These are phyloP conservation scores for Euphrasia arctica DNA, from an alignment of 305 asterid species.

Conservation along the genomic window DNA sequence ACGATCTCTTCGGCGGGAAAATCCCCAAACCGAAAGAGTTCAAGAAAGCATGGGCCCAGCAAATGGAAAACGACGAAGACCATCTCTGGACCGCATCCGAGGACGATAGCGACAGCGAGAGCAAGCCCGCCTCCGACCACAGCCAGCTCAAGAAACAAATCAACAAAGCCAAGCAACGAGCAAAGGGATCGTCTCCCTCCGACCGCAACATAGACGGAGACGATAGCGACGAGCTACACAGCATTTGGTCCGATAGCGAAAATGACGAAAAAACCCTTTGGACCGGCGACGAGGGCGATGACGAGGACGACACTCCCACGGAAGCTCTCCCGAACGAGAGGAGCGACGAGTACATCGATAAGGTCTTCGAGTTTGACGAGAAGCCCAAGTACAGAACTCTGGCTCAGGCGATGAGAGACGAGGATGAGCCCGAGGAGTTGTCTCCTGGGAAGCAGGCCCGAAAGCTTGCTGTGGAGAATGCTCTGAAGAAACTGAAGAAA, in stretches of 20 bases:
- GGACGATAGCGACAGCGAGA: constrained; percentile 54
- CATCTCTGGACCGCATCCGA: constrained; percentile 93
- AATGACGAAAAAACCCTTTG: constrained; percentile 73
- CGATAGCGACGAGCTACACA: constrained; percentile 76
- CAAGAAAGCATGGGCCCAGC: constrained; percentile 71
- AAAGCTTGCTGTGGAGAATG: constrained; percentile 79
- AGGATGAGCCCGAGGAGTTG: constrained; percentile 78
- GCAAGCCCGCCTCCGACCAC: constrained; percentile 19
- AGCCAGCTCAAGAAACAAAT: constrained; percentile 67
- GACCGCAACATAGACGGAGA: constrained; percentile 73
- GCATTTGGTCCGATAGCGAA: constrained; percentile 75
- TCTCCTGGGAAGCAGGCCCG: constrained; percentile 89
- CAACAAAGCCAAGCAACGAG: constrained; percentile 73
- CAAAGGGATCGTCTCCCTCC: constrained; percentile 37
- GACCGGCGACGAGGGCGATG: constrained; percentile 89
- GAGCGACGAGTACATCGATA: constrained; percentile 70
- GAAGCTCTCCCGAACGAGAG: constrained; percentile 72
- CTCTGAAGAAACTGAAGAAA: constrained; percentile 79
- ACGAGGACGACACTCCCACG: constrained; percentile 65
- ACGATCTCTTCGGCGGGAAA: constrained; percentile 72
- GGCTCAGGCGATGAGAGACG: constrained; percentile 73
- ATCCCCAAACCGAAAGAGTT: constrained; percentile 68
- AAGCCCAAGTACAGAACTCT: constrained; percentile 73
- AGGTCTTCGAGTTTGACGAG: constrained; percentile 73
- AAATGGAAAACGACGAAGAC: constrained; percentile 82